Evolutionary conservation across 345 rosid species (phyloP).

Genomic region (Clausena lansium): DNA sequence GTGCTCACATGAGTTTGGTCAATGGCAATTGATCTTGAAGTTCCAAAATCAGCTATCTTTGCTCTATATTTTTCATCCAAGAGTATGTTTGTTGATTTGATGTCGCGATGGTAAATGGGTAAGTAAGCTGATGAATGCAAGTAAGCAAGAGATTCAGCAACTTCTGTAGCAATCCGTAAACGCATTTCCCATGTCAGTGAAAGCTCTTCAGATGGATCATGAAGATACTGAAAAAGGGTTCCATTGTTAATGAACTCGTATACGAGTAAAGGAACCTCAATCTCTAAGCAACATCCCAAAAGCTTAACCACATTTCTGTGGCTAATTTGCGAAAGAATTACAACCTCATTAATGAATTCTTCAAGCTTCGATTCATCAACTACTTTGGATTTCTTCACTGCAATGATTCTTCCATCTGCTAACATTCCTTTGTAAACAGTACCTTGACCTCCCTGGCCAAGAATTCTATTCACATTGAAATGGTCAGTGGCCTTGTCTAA

Average conservation of each 20-base stretch:
- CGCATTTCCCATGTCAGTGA: neutral
- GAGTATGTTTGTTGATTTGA: slow-evolving; percentile 11
- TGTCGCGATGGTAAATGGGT: neutral
- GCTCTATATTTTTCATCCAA: slow-evolving; percentile 5
- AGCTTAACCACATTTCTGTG: slow-evolving; percentile 15
- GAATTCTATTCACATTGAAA: slow-evolving; percentile 6
- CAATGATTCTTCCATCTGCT: slow-evolving; percentile 5
- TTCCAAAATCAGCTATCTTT: slow-evolving; percentile 3
- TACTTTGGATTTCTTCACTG: slow-evolving; percentile 12
- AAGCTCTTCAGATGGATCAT: neutral
- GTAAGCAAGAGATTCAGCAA: slow-evolving; percentile 6
- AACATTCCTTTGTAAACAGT: slow-evolving; percentile 14
- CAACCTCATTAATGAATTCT: slow-evolving; percentile 15
- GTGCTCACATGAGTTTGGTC: slow-evolving; percentile 10
- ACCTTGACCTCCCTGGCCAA: slow-evolving; percentile 16
- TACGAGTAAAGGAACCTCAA: neutral
- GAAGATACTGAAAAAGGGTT: neutral
- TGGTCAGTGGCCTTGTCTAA: slow-evolving; percentile 14
- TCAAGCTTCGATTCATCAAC: neutral
- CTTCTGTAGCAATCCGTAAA: neutral
- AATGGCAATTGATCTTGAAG: slow-evolving; percentile 2
- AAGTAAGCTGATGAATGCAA: neutral
- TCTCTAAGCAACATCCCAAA: slow-evolving; percentile 1
- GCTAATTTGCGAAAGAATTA: slow-evolving; percentile 6
- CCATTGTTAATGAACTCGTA: slow-evolving; percentile 10